A percentile compares a stretch with the other conserved stretches of the same genome.
These are phyloP conservation scores for Ocimum tenuiflorum DNA, from an alignment of 257 asterid genomes.

Conservation along the genomic window DNA sequence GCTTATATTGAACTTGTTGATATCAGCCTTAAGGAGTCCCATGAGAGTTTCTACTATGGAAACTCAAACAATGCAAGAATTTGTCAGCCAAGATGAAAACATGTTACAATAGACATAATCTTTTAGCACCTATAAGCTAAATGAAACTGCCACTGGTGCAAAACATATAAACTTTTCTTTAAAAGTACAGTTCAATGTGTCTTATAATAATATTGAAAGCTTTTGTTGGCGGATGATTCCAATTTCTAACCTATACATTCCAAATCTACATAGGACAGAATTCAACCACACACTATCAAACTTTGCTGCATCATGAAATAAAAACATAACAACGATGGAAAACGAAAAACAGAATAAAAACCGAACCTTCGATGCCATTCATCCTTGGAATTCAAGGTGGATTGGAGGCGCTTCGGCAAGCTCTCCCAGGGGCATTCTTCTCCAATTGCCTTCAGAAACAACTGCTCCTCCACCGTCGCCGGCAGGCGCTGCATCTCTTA, in stretches of 20 bases:
- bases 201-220: no score
- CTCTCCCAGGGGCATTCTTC: conserved; percentile 86
- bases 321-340: background rate
- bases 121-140: background rate
- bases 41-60: background rate
- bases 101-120: background rate
- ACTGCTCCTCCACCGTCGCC: conserved; percentile 81
- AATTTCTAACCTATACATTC: background rate
- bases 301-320: background rate
- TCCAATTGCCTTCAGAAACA: conserved; percentile 61
- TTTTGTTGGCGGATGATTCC: no score
- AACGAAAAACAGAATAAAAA: background rate
- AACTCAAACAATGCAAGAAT: background rate
- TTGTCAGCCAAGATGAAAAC: background rate
- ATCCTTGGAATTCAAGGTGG: conserved; percentile 73
- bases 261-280: background rate
- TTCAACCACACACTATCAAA: background rate
- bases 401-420: conserved; percentile 92
- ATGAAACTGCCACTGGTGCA: background rate
- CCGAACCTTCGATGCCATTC: conserved; percentile 90
- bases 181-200: background rate
- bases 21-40: background rate
- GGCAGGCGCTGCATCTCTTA: conserved; percentile 66
- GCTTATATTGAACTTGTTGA: background rate
- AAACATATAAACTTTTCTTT: background rate